These are phyloP conservation scores for Lactifluus volemus DNA, from an alignment of 768 basidiomycete genomes.

Conservation along the genomic window DNA sequence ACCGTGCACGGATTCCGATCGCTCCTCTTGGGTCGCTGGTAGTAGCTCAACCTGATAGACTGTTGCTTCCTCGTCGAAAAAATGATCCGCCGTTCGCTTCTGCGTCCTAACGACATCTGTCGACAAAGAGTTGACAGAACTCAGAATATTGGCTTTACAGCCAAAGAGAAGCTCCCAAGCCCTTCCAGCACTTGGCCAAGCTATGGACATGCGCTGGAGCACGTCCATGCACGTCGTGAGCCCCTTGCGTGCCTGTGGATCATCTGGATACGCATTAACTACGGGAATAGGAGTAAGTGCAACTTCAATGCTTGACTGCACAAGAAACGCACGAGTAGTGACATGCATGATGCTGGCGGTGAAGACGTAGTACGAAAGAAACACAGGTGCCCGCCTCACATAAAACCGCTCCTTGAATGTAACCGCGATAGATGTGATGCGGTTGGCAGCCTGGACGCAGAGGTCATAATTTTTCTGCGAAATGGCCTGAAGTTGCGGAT, in stretches of 20 bases:
- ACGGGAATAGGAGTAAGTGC: neutral
- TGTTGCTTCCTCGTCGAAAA: conserved; percentile 22
- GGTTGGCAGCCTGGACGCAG: conserved; percentile 70
- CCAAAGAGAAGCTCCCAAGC: conserved; percentile 66
- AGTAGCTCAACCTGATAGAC: conserved; percentile 3
- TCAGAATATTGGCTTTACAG: conserved; percentile 35
- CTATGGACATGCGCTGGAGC: conserved; percentile 52
- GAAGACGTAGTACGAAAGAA: conserved; percentile 73
- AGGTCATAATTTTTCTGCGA: conserved; percentile 63
- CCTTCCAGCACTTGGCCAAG: conserved; percentile 73
- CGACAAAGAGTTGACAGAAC: neutral
- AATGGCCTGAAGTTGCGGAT: conserved; percentile 42
- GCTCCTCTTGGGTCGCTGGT: conserved; percentile 1
- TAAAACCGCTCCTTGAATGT: conserved; percentile 57
- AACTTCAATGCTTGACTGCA: neutral
- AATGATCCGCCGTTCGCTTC: conserved; percentile 55
- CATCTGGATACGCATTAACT: conserved; percentile 58
- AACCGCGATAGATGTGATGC: conserved; percentile 59
- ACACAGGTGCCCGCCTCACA: conserved; percentile 54
- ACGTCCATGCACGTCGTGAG: conserved; percentile 60
- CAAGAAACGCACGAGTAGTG: conserved; percentile 46
- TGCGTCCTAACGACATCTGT: conserved; percentile 28
- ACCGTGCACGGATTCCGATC: conserved; percentile 16
- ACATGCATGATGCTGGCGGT: conserved; percentile 76
- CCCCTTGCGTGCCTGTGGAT: conserved; percentile 61